phyloP scores from a whole-genome alignment of 1,284 basidiomycete genomes.

The Stereum hirsutum region DNA sequence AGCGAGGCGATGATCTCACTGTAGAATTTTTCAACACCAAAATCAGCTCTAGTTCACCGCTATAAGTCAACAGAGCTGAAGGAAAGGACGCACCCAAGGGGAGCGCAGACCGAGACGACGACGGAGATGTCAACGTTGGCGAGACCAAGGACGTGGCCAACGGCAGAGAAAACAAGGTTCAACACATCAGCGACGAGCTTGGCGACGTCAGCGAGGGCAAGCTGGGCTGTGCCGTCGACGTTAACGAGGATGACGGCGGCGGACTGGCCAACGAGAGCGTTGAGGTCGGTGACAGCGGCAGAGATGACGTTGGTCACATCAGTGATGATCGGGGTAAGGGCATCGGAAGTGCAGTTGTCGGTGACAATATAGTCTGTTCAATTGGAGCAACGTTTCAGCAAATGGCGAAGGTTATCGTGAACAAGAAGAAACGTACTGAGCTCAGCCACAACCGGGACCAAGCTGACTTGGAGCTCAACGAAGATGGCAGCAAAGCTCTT shows the following conservation, averaged over 20 bases:
- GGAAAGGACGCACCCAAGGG: slow-evolving; percentile 20
- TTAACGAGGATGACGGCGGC: slow-evolving; percentile 21
- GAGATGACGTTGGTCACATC: slow-evolving; percentile 22
- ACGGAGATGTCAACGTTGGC: slow-evolving; percentile 16
- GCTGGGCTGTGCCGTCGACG: slow-evolving; percentile 17
- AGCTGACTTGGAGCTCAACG: slow-evolving; percentile 13
- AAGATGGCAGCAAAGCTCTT: slow-evolving; percentile 17
- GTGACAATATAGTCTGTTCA: slow-evolving; percentile 20
- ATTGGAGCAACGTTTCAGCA: slow-evolving; percentile 3
- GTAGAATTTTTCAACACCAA: too few relatives aligned
- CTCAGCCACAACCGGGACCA: slow-evolving; percentile 16
- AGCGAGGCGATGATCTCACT: slow-evolving; percentile 19
- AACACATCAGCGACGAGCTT: slow-evolving; percentile 18
- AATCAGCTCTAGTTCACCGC: too few relatives aligned
- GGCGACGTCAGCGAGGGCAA: slow-evolving; percentile 22
- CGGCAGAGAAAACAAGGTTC: slow-evolving; percentile 21
- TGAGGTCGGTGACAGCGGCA: slow-evolving; percentile 20
- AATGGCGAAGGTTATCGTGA: not conserved
- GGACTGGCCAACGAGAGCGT: slow-evolving; percentile 24
- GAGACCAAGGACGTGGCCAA: slow-evolving; percentile 22
- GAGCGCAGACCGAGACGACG: slow-evolving; percentile 17
- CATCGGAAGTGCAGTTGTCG: slow-evolving; percentile 21
- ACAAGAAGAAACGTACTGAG: slow-evolving; percentile 20
- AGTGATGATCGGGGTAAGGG: slow-evolving; percentile 18
- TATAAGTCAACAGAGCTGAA: not conserved